A percentile compares a stretch with the other conserved stretches of the same genome.
These are phyloP conservation scores for Rhizophagus sp. DNA, from an alignment of 192 early-diverging fungal species.

Conservation along the genomic window DNA sequence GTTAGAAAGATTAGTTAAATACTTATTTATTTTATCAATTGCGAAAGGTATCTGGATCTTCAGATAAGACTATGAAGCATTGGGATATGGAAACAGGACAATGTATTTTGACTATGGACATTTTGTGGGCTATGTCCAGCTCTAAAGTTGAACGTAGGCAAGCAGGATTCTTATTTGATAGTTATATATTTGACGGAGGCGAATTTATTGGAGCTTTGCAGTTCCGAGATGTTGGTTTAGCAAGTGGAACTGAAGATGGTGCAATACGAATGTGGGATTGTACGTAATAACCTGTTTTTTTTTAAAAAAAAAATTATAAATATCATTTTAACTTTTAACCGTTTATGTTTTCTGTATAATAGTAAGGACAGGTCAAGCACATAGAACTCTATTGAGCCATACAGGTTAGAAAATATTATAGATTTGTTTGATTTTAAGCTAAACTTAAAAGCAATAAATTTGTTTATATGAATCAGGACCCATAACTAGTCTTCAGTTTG, in stretches of 20 bases:
- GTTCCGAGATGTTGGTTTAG: conserved; percentile 72
- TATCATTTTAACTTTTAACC: not conserved
- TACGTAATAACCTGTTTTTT: conserved; percentile 24
- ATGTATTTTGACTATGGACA: conserved; percentile 65
- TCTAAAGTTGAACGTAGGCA: conserved; percentile 23
- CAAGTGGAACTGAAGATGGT: conserved; percentile 74
- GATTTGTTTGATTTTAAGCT: not conserved
- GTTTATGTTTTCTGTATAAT: not conserved
- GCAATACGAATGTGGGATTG: conserved; percentile 77
- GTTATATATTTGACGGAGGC: conserved; percentile 33
- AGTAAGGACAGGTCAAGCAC: conserved; percentile 71
- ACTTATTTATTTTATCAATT: conserved; percentile 37
- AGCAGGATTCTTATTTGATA: conserved; percentile 36
- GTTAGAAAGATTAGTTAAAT: conserved; percentile 28
- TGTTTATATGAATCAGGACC: conserved; percentile 5
- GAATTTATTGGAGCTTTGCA: conserved; percentile 72
- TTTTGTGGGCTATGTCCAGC: conserved; percentile 62
- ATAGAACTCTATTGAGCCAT: conserved; percentile 71
- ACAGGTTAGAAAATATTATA: conserved; percentile 55
- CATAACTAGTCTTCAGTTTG: conserved; percentile 54
- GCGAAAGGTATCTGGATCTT: conserved; percentile 68
- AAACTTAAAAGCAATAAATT: not conserved
- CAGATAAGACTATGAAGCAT: conserved; percentile 74
- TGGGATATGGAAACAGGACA: conserved; percentile 75
- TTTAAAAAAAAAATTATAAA: not conserved